Conservation (phyloP, 306 rosid genomes). For the Sicyos edulis region DNA sequence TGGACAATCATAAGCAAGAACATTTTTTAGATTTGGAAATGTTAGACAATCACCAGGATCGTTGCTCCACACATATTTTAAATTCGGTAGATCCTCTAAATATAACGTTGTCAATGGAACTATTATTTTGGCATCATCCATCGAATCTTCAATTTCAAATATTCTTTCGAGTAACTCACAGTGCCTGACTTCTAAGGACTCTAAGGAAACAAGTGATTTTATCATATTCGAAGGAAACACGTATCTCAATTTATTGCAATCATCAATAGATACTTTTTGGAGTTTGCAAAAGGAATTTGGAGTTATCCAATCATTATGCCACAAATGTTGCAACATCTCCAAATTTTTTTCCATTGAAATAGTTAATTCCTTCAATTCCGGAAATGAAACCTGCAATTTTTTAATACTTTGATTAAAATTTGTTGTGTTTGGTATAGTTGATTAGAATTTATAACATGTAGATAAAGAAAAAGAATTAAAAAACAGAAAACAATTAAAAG, state of each 20-base stretch:
- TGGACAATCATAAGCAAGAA: not conserved
- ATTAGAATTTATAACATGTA: too few species aligned
- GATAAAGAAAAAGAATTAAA: too few species aligned
- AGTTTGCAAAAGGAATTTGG: not conserved
- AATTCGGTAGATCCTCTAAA: rapidly evolving
- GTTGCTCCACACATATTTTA: not conserved
- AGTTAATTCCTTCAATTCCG: not conserved
- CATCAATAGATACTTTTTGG: not conserved
- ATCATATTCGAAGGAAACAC: not conserved
- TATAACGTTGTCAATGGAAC: not conserved
- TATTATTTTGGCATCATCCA: not conserved
- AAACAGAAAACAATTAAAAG: too few species aligned
- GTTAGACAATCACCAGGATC: not conserved
- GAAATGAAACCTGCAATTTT: conserved; percentile 7
- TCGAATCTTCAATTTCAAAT: not conserved
- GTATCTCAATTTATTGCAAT: not conserved
- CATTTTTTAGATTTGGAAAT: not conserved
- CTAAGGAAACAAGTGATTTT: not conserved
- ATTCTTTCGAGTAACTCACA: not conserved
- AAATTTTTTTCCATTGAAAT: not conserved
- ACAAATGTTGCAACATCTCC: not conserved
- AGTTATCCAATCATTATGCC: not conserved
- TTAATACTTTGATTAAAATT: not conserved
- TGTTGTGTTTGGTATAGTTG: too few species aligned
- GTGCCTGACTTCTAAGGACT: not conserved